Evolutionary conservation across 2,329 filamentous ascomycete species (phyloP).

Genomic region (Calonectria ilicicola): DNA sequence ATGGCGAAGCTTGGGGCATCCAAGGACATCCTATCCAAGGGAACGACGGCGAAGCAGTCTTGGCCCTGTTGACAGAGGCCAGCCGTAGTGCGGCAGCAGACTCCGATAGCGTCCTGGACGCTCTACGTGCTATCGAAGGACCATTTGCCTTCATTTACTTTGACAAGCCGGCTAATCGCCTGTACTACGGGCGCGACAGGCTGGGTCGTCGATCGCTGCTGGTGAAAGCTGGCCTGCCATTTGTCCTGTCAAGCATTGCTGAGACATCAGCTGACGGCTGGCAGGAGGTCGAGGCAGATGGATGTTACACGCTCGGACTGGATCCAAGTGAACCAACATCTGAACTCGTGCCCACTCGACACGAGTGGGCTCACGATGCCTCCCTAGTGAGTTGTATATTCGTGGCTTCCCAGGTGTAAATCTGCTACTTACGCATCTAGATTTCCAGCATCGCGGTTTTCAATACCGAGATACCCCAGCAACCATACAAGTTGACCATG

Average conservation of each 20-base stretch:
- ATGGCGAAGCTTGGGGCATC: conserved; percentile 94
- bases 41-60: conserved; percentile 83
- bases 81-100: conserved; percentile 39
- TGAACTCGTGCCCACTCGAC: conserved; percentile 34
- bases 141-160: conserved; percentile 93
- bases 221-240: conserved; percentile 57
- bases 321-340: conserved; percentile 22
- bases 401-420: conserved; percentile 30
- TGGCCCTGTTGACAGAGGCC: conserved; percentile 67
- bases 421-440: conserved; percentile 60
- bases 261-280: conserved; percentile 67
- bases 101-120: conserved; percentile 55
- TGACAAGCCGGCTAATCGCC: conserved; percentile 68
- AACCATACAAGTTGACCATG: conserved; percentile 34
- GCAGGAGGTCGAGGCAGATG: conserved; percentile 86
- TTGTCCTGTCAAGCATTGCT: conserved; percentile 79
- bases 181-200: conserved; percentile 90
- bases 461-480: conserved; percentile 58
- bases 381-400: conserved; percentile 57
- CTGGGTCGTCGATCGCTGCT: conserved; percentile 89
- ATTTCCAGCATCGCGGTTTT: conserved; percentile 66
- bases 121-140: conserved; percentile 75
- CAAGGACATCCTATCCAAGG: conserved; percentile 67
- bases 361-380: conserved; percentile 49
- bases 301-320: conserved; percentile 78